phyloP scores from a whole-genome alignment of 192 early-diverging fungal species.

The Backusella mclennaniae region DNA sequence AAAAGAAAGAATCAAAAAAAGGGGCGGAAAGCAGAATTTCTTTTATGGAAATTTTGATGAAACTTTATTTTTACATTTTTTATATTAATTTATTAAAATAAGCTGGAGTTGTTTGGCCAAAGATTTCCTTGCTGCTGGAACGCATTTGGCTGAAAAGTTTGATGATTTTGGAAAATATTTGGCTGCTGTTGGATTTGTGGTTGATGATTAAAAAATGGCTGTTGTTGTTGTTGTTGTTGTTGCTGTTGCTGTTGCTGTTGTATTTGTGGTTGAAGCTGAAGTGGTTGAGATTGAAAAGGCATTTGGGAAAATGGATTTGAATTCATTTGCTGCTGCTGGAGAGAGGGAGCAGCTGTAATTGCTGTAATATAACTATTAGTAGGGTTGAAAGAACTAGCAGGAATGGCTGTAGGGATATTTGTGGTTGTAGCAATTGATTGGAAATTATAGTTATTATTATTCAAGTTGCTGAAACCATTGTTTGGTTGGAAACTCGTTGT shows the following conservation, averaged over 20 bases:
- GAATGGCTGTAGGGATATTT: neutral
- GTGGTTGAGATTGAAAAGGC: slow-evolving; percentile 29
- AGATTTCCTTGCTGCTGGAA: slow-evolving; percentile 2
- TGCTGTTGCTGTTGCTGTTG: slow-evolving; percentile 26
- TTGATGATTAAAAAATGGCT: neutral
- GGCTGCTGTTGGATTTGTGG: slow-evolving; percentile 32
- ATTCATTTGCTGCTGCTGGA: slow-evolving; percentile 10
- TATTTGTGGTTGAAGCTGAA: slow-evolving; percentile 1
- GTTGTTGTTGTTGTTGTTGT: slow-evolving; percentile 17
- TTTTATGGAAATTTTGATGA: neutral
- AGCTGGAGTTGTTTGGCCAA: neutral
- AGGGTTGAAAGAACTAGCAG: neutral
- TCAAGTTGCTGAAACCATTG: neutral
- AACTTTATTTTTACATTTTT: neutral
- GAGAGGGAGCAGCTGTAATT: neutral
- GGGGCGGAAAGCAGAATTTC: neutral
- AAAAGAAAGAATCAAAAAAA: slow-evolving; percentile 3
- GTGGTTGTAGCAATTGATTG: neutral
- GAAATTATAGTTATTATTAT: neutral
- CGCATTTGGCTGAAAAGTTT: neutral
- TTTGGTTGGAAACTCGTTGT: neutral
- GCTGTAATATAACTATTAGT: neutral
- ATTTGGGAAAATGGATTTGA: slow-evolving; percentile 11
- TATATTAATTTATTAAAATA: neutral
- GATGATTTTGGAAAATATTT: slow-evolving; percentile 29